Percentiles rank a stretch among this genome's conserved stretches.
phyloP scores from a whole-genome alignment of 2,329 filamentous ascomycete species.

The Aureobasidium melanogenum region DNA sequence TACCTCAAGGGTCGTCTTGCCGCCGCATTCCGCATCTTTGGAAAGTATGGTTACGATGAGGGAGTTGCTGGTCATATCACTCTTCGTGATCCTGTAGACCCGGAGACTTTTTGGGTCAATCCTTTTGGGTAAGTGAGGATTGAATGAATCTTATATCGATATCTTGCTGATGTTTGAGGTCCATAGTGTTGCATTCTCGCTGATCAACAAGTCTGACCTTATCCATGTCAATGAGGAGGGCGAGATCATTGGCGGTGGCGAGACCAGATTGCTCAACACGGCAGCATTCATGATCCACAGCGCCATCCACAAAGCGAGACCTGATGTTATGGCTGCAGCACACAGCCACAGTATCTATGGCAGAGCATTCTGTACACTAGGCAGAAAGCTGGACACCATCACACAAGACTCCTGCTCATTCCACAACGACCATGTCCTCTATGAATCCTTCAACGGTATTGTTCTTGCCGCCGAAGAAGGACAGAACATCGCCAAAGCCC shows the following conservation, averaged over 20 bases:
- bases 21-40: conserved; percentile 37
- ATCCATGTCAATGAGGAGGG: conserved; percentile 37
- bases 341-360: conserved; percentile 39
- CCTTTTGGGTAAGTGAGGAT: conserved; percentile 17
- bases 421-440: conserved; percentile 31
- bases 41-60: conserved; percentile 24
- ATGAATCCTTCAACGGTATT: conserved; percentile 38
- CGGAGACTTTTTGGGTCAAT: conserved; percentile 33
- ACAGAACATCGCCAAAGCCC: conserved; percentile 31
- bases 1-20: conserved; percentile 37
- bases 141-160: too few species aligned
- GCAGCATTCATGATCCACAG: conserved; percentile 41
- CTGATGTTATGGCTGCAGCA: conserved; percentile 37
- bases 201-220: conserved; percentile 38
- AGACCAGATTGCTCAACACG: conserved; percentile 32
- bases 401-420: conserved; percentile 38
- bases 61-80: conserved; percentile 34
- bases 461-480: conserved; percentile 39
- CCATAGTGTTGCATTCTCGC: conserved; percentile 33
- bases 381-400: conserved; percentile 34
- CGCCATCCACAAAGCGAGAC: conserved; percentile 32
- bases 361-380: conserved; percentile 34
- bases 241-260: conserved; percentile 33
- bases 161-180: neutral
- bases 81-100: conserved; percentile 31